Base-by-base conservation (phyloP, 2,329 filamentous ascomycete species). In the Cylindrodendrum hubeiense region DNA sequence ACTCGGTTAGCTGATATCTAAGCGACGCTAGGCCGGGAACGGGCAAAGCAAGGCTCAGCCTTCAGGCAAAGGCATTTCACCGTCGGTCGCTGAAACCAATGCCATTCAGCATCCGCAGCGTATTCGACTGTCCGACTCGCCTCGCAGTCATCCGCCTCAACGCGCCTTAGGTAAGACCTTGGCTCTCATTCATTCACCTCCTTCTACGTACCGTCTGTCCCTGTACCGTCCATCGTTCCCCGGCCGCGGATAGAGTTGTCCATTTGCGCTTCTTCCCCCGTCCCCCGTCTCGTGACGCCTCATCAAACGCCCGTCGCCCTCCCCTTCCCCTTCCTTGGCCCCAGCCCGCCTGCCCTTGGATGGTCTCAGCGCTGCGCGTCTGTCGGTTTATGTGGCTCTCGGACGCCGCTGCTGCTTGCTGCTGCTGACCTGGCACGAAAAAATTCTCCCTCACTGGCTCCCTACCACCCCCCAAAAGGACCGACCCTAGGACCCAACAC, bases 161-260 rank as follows among this genome's bases (percentile, higher is more conserved):
- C 70, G 68, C 69, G 67, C 71, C 73, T 77, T 77, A 77, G 75
- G 76, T 78, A 78, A 78, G 75, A 75, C 68, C 68, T 68, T 39
- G 60, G 62, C 64, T 74, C 66, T 72, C 67, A 61, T 69, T 67
- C 64, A 60, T 62, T 65, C 60, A 69, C 53, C 55, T 64, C 66
- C 62, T 66, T 71, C 63, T 65, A 68, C 72, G 63, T 65, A 66
- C 61, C 67, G 55, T 55, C 46, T 22, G 37, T 39, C 39, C 60
- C 56, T 51, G 37, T 44, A 28, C 37, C 39, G 63, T 50, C 52
- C 58, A 56, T 64, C 57, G 51, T 60, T n/a, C 63, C 66, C 60
- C 49, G 64, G 64, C 60, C 56, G 49, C 53, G 44, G 63, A 68
- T 63, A 68, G 63, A 66, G 63, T 68, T 66, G 59, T 57, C 61